These are phyloP conservation scores for Lachancea quebecensis DNA, from an alignment of 805 yeast species.

Conservation along the genomic window DNA sequence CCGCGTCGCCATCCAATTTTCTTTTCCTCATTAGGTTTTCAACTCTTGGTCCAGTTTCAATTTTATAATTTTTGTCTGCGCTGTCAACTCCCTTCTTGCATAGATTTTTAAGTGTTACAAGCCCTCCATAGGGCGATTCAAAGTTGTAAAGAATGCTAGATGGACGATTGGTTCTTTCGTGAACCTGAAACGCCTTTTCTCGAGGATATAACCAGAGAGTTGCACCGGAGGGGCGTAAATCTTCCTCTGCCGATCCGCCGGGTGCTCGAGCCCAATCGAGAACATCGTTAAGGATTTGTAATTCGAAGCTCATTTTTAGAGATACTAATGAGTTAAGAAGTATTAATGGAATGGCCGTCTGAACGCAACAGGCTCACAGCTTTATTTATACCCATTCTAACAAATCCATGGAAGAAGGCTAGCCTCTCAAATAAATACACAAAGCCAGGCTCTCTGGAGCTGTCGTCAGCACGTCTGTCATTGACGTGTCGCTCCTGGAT, in stretches of 20 bases:
- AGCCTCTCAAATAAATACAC: too few relatives aligned
- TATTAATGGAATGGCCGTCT: too few relatives aligned
- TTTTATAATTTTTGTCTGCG: background rate
- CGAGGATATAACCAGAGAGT: slow-evolving; percentile 4
- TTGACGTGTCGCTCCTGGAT: background rate
- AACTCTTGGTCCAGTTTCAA: background rate
- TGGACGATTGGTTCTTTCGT: background rate
- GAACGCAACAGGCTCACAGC: too few relatives aligned
- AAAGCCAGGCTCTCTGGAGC: background rate
- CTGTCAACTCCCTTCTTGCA: background rate
- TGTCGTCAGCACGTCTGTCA: background rate
- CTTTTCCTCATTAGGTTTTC: background rate
- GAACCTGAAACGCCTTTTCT: background rate
- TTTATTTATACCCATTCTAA: too few relatives aligned
- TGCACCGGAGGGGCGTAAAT: background rate
- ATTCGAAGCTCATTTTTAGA: background rate
- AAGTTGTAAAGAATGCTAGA: background rate
- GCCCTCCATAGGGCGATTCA: background rate
- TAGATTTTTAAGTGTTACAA: background rate
- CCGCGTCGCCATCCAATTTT: background rate
- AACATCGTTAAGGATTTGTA: background rate
- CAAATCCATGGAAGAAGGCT: too few relatives aligned
- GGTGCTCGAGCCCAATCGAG: background rate
- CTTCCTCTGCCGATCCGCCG: background rate
- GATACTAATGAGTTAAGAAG: too few relatives aligned